These are phyloP conservation scores for Rickenella mellea DNA, from an alignment of 768 basidiomycete genomes.

Conservation along the genomic window DNA sequence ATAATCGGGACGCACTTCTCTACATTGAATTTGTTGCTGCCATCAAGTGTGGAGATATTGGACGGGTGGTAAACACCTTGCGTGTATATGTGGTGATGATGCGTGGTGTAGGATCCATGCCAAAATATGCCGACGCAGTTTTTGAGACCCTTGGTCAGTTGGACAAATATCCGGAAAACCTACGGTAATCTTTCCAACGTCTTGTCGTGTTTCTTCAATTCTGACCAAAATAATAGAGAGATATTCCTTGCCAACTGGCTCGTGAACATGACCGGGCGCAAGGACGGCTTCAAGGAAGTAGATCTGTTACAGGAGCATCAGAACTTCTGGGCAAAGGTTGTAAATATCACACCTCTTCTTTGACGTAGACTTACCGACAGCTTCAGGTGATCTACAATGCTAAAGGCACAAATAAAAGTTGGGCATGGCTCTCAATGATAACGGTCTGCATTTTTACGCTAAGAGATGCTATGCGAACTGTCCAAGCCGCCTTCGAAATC, in stretches of 20 bases:
- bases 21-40: conserved; percentile 8
- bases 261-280: conserved; percentile 9
- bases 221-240: conserved; percentile 2
- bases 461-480: not conserved
- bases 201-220: too few relatives aligned
- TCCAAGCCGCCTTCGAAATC: not conserved
- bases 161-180: conserved; percentile 1
- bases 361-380: too few relatives aligned
- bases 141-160: conserved; percentile 8
- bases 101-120: conserved; percentile 9
- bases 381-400: not conserved
- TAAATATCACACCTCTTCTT: not conserved
- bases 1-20: conserved; percentile 12
- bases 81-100: conserved; percentile 11
- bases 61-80: conserved; percentile 11
- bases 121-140: conserved; percentile 15
- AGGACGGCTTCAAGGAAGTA: conserved; percentile 16
- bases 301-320: conserved; percentile 9
- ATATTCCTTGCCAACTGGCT: conserved; percentile 16
- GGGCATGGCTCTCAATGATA: not conserved
- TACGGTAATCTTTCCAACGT: conserved; percentile 5
- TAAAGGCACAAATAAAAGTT: not conserved
- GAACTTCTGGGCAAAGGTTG: conserved; percentile 18
- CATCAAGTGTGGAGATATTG: conserved; percentile 16
- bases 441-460: conserved; percentile 1